Percentiles rank a stretch among this genome's conserved stretches.
Evolutionary conservation across 495 filamentous ascomycete species (phyloP).

Genomic region (Peziza echinospora): DNA sequence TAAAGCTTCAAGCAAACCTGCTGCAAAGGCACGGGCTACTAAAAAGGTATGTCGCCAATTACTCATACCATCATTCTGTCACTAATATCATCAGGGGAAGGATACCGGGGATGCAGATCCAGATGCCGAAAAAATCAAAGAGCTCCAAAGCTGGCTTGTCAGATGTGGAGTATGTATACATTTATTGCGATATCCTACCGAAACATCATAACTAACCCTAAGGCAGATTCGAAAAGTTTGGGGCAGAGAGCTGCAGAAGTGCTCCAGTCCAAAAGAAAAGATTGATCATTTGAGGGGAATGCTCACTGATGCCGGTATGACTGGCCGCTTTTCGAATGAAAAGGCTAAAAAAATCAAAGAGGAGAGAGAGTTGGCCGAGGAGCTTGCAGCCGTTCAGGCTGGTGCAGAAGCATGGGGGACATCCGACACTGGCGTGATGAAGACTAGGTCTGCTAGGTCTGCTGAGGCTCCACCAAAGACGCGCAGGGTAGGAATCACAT

Average conservation of each 20-base stretch:
- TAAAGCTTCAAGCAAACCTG: conserved; percentile 8
- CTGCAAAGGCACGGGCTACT: neutral
- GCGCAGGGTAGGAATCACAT: neutral
- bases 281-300: conserved; percentile 58
- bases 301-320: conserved; percentile 67
- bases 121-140: conserved; percentile 65
- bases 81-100: no score
- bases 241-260: conserved; percentile 57
- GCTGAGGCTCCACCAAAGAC: neutral
- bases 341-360: conserved; percentile 75
- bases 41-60: neutral
- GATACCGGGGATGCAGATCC: conserved; percentile 32
- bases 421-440: neutral
- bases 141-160: conserved; percentile 63
- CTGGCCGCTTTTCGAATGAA: conserved; percentile 59
- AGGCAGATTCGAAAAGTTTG: conserved; percentile 74
- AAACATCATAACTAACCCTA: no score
- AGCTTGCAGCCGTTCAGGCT: conserved; percentile 61
- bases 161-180: conserved; percentile 48
- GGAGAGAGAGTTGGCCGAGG: conserved; percentile 53
- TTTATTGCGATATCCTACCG: no score
- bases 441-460: neutral
- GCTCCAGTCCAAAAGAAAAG: conserved; percentile 54
- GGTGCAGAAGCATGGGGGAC: conserved; percentile 57
- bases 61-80: no score